Conservation (phyloP, 2,329 filamentous ascomycete genomes). For the Aspergillus spinulosporus region DNA sequence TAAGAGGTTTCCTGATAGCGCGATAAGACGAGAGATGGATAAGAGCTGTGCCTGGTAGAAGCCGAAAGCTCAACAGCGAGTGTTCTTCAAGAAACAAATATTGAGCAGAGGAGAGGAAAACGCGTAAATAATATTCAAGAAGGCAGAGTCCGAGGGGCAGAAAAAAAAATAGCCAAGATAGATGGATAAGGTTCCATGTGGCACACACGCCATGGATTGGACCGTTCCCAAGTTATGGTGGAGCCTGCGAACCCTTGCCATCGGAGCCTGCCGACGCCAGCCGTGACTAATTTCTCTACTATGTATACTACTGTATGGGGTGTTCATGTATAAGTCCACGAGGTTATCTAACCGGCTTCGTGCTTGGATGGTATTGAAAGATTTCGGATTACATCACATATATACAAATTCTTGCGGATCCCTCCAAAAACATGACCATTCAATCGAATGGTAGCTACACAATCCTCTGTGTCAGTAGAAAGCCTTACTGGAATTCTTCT, state of each 20-base stretch:
- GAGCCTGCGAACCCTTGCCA: neutral
- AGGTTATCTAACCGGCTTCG: neutral
- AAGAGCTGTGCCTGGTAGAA: neutral
- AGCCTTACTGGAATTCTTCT: neutral
- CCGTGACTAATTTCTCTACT: neutral
- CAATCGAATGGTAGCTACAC: neutral
- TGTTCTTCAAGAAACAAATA: neutral
- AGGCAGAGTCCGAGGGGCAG: slow-evolving; percentile 18
- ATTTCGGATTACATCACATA: neutral
- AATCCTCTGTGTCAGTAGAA: neutral
- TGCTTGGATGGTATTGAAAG: neutral
- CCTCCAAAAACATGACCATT: neutral
- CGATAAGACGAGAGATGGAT: slow-evolving; percentile 2
- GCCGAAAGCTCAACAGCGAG: neutral
- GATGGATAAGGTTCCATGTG: slow-evolving; percentile 14
- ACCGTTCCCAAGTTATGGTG: slow-evolving; percentile 3
- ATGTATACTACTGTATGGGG: neutral
- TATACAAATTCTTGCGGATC: neutral
- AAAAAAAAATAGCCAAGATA: slow-evolving; percentile 5
- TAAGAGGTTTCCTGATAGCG: neutral
- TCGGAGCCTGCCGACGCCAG: slow-evolving; percentile 9
- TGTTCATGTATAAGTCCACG: neutral
- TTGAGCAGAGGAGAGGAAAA: slow-evolving; percentile 1
- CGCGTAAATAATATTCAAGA: neutral
- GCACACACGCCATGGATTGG: slow-evolving; percentile 11